Evolutionary conservation across 306 rosid species (phyloP), one percentile per base, ranked within the genome.

Genomic region (Cucumis cinereus): DNA sequence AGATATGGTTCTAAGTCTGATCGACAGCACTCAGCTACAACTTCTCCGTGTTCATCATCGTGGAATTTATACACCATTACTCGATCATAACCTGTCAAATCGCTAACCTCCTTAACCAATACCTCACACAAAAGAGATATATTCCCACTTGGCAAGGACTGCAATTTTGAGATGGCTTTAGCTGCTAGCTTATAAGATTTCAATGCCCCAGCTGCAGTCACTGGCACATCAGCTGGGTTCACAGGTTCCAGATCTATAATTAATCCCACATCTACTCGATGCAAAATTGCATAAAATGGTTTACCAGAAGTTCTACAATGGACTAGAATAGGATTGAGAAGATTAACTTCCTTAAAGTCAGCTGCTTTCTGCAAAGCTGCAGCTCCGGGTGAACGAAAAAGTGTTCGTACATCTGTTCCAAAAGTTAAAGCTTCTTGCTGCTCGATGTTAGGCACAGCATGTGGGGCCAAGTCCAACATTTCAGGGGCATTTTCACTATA

Each of bases 161-260:
- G 88, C 83, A 85, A 82, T 20, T 63, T 85, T 28, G 85, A 79
- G 80, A 85, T 85, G 72, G 88, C 82, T 82, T 85, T 82, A 26
- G 88, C 82, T 6, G 88, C 85, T 52, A 85, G 82, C 84, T 85
- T 85, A 82, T 85, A 85, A n/a, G 88, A 85, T 77, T 79, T 85
- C 83, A 85, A 79, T 12, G 83, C 77, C 66, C 88, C 85, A 14
- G 84, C 85, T 79, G 88, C 82, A 9, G 85, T 82, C 60, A 77
- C 85, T 0, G 88, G 85, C 77, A 79, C 78, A 77, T 82, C 84
- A 67, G 79, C 83, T 59, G 75, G 85, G 68, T 54, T 82, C 19
- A 85, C 84, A 10, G 88, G 88, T 45, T 85, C 88, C 54, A 85
- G 77, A 77, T 85, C 88, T 59, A 85, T 85, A 10, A 79, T 82